Percentiles rank a stretch among this genome's conserved stretches.
Conservation (phyloP, 208 protist genomes). For the Leishmania braziliensis region DNA sequence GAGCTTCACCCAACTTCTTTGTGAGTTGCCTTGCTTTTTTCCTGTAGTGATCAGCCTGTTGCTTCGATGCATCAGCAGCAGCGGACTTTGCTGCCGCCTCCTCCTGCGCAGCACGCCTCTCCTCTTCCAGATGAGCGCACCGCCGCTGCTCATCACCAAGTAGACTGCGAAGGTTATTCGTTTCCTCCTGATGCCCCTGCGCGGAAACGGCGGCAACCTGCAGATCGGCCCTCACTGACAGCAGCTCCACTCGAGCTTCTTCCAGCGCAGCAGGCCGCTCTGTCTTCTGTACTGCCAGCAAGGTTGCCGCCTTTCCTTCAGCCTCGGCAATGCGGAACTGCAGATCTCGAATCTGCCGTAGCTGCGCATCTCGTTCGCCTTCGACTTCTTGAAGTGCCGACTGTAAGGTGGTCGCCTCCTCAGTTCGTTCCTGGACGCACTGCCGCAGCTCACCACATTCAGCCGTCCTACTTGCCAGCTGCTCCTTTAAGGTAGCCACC, state of each 20-base stretch:
- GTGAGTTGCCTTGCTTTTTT: not conserved
- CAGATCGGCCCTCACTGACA: not conserved
- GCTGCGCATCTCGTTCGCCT: conserved; percentile 18
- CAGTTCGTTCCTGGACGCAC: conserved; percentile 8
- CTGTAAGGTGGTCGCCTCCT: conserved; percentile 14
- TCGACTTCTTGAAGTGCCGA: conserved; percentile 12
- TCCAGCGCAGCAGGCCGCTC: conserved; percentile 1
- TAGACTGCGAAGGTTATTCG: not conserved
- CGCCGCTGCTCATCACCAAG: not conserved
- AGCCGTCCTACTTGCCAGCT: conserved; percentile 1
- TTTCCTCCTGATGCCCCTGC: not conserved
- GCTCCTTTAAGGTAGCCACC: not conserved
- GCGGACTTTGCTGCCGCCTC: conserved; percentile 5
- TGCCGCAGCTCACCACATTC: conserved; percentile 10
- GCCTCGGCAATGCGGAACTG: conserved; percentile 6
- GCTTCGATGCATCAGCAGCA: not conserved
- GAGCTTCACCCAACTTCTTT: conserved; percentile 14
- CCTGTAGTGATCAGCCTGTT: conserved; percentile 22
- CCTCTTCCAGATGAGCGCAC: not conserved
- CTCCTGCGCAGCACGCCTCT: conserved; percentile 5
- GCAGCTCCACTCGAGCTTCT: not conserved
- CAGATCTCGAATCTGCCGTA: conserved; percentile 14
- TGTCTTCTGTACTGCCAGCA: not conserved
- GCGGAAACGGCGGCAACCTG: not conserved
- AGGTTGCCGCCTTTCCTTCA: not conserved